Conservation (phyloP, 805 yeast genomes). For the Torulaspora quercuum region DNA sequence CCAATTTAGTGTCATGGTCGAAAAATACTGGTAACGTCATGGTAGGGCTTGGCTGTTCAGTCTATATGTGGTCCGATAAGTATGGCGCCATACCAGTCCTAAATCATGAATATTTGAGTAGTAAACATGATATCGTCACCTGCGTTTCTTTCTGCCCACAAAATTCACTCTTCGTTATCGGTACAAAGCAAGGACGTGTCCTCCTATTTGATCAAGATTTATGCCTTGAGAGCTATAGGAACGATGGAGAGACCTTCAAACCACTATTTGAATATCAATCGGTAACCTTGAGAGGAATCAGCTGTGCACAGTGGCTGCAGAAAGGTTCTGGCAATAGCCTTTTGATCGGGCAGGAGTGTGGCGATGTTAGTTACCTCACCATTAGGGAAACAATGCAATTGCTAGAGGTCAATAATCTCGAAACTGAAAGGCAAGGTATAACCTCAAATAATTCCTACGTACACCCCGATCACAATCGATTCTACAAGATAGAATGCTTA, state of each 20-base stretch:
- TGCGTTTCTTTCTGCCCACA: conserved; percentile 54
- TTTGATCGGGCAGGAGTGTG: conserved; percentile 63
- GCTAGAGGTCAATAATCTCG: neutral
- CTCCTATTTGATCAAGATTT: conserved; percentile 43
- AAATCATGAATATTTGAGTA: conserved; percentile 36
- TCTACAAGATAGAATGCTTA: conserved; percentile 20
- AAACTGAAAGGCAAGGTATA: neutral
- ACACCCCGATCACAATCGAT: conserved; percentile 3
- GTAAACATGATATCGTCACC: conserved; percentile 44
- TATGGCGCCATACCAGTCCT: conserved; percentile 45
- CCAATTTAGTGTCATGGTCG: conserved; percentile 75
- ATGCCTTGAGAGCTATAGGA: conserved; percentile 14
- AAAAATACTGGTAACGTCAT: conserved; percentile 46
- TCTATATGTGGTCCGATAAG: conserved; percentile 60
- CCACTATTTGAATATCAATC: conserved; percentile 25
- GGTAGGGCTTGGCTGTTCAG: conserved; percentile 60
- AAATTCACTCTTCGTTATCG: conserved; percentile 48
- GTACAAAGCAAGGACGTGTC: conserved; percentile 56
- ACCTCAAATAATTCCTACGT: neutral
- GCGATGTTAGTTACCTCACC: conserved; percentile 50
- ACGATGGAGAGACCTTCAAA: conserved; percentile 5
- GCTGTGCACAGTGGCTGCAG: conserved; percentile 59
- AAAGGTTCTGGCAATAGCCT: conserved; percentile 32
- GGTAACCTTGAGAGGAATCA: conserved; percentile 43
- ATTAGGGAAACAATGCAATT: conserved; percentile 14